These are phyloP conservation scores for Tolypocladium amazonense DNA, from an alignment of 2,329 filamentous ascomycete genomes.

Conservation along the genomic window DNA sequence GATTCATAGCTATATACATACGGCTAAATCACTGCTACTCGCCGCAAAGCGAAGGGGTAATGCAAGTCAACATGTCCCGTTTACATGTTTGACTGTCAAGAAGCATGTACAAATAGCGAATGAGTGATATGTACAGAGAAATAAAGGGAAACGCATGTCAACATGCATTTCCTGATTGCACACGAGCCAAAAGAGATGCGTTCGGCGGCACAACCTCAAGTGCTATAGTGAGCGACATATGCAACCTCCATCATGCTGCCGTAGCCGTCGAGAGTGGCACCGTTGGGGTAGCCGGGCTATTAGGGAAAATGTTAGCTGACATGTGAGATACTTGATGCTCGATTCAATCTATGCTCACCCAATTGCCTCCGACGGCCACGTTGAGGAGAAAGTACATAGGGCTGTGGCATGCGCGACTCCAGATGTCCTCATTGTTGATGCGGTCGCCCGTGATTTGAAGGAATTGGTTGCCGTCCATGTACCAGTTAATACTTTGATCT, in stretches of 20 bases:
- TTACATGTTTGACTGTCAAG: background rate
- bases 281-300: conserved; percentile 38
- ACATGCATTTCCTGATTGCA: background rate
- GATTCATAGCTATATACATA: conserved; percentile 1
- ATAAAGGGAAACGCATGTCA: background rate
- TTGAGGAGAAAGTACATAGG: conserved; percentile 44
- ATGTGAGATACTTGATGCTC: background rate
- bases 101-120: background rate
- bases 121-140: conserved; percentile 7
- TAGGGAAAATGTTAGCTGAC: conserved; percentile 2
- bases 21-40: background rate
- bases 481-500: conserved; percentile 41
- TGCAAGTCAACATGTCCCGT: background rate
- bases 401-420: conserved; percentile 37
- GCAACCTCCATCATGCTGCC: conserved; percentile 40
- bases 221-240: conserved; percentile 34
- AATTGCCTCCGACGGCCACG: conserved; percentile 42
- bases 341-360: conserved; percentile 26
- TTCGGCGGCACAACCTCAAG: conserved; percentile 1
- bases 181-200: too few relatives aligned
- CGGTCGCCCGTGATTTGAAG: conserved; percentile 31
- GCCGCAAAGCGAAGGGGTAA: background rate
- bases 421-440: conserved; percentile 34
- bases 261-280: conserved; percentile 30
- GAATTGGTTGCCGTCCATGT: conserved; percentile 32